Percentiles rank a stretch among this genome's conserved stretches.
Conservation (phyloP, 176 grass and related monocot genomes). For the Musa itinerans region DNA sequence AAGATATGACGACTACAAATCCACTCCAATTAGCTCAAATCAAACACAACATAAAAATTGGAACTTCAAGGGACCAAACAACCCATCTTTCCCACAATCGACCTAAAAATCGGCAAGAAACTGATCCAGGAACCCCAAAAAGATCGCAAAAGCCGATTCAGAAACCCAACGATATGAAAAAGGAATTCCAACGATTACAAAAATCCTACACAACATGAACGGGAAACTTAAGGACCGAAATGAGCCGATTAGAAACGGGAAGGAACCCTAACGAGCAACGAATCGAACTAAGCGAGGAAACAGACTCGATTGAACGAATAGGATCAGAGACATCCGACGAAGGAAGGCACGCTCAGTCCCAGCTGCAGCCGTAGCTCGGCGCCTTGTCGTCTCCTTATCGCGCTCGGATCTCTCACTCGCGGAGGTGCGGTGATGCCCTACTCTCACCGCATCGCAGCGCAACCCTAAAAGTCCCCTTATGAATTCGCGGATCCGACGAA, state of each 20-base stretch:
- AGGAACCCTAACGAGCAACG: constrained; percentile 8
- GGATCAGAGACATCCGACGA: neutral
- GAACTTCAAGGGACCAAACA: neutral
- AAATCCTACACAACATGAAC: too few relatives aligned
- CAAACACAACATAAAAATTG: neutral
- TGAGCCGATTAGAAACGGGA: too few relatives aligned
- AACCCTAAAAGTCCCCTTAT: constrained; percentile 4
- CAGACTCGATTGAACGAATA: neutral
- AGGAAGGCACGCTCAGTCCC: neutral
- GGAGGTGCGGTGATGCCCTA: constrained; percentile 27
- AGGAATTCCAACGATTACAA: too few relatives aligned
- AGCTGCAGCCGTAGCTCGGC: constrained; percentile 7
- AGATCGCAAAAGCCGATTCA: neutral
- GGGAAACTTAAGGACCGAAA: too few relatives aligned
- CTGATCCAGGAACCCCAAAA: neutral
- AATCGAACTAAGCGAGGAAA: neutral
- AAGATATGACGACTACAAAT: too few relatives aligned
- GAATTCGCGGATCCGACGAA: too few relatives aligned
- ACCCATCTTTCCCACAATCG: neutral
- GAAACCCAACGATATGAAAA: neutral
- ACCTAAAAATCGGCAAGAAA: neutral
- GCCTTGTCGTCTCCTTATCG: neutral
- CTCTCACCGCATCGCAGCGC: constrained; percentile 39
- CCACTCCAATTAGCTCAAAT: neutral
- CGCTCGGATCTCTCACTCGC: constrained; percentile 17